Conservation (phyloP, 129 eudicot species). For the Flaveria sonorensis region DNA sequence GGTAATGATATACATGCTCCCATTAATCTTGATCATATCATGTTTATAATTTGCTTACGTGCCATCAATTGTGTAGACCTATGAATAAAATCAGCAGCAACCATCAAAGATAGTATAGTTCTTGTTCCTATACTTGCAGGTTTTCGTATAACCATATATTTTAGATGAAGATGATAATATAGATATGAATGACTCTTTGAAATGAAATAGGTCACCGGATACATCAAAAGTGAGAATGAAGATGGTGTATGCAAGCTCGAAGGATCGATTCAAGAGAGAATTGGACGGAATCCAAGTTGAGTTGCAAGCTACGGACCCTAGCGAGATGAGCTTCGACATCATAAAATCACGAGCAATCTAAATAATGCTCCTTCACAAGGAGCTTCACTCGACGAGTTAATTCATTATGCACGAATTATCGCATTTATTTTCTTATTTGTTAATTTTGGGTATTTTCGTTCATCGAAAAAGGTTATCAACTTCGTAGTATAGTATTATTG, state of each 20-base stretch:
- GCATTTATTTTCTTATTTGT: neutral
- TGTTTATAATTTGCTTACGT: neutral
- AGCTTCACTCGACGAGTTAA: conserved; percentile 28
- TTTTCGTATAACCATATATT: neutral
- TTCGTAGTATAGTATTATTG: conserved; percentile 24
- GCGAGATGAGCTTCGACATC: conserved; percentile 92
- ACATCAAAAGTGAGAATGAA: conserved; percentile 87
- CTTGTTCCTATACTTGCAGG: neutral
- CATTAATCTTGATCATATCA: conserved; percentile 2
- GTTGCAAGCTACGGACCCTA: conserved; percentile 90
- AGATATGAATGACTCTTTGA: neutral
- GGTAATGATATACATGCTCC: conserved; percentile 45
- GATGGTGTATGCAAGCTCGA: too few relatives aligned
- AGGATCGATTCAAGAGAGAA: conserved; percentile 93
- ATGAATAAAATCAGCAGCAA: neutral
- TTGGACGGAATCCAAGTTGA: conserved; percentile 89
- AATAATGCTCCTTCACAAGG: conserved; percentile 20
- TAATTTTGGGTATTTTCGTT: conserved; percentile 17
- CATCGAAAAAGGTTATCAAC: conserved; percentile 14
- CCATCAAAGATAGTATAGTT: neutral
- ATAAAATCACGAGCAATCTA: conserved; percentile 72
- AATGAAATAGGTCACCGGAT: conserved; percentile 73
- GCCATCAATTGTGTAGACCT: neutral
- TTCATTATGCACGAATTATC: conserved; percentile 21
- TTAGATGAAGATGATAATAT: conserved; percentile 14